Base-by-base conservation (phyloP, 2,329 filamentous ascomycete genomes). In the Cephalotrichum gorgonifer region DNA sequence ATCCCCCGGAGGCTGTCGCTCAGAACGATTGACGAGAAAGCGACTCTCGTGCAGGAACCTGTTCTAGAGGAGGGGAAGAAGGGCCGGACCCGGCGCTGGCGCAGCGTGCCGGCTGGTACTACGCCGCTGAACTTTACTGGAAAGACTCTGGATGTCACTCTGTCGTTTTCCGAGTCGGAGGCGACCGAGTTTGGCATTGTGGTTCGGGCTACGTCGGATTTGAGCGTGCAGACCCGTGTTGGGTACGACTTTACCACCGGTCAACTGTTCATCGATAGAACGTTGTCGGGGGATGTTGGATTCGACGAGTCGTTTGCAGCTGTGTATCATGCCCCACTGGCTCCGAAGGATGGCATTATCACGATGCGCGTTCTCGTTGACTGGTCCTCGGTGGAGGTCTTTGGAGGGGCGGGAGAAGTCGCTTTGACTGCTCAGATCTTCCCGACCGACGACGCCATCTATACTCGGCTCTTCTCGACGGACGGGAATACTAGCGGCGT, bases 301-400 rank as follows among this genome's bases (percentile, higher is more conserved):
- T 50, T 50, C 28, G 48, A 50, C 27, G 48, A 25, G 6, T 17
- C 48, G 11, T 50, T 50, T 30, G 11, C 48, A 5, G 48, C 15
- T 22, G 22, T 26, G 48, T 45, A 50, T 20, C 38, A 44, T 15
- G 41, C 48, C 15, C 48, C 48, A 20, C 31, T 50, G n/a, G 14
- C 41, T 3, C 15, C 48, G 7, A 28, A 20, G 17, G 20, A 50
- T 20, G 48, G 48, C 27, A 50, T 17, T 23, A 31, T 50, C 28
- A 50, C 27, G 1, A 38, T 50, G n/a, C 48, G 48, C 6, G 48
- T 44, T 17, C 48, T 50, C 15, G 43, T 39, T 20, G 48, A 50
- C 48, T 50, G 48, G 48, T 45, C 42, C 31, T 50, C 48, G 22
- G 48, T 50, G 14, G 48, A 50, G 22, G 48, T 50, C 11, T 50